phyloP scores from a whole-genome alignment of 495 filamentous ascomycete genomes.

The Aspergillus olivimuriae region DNA sequence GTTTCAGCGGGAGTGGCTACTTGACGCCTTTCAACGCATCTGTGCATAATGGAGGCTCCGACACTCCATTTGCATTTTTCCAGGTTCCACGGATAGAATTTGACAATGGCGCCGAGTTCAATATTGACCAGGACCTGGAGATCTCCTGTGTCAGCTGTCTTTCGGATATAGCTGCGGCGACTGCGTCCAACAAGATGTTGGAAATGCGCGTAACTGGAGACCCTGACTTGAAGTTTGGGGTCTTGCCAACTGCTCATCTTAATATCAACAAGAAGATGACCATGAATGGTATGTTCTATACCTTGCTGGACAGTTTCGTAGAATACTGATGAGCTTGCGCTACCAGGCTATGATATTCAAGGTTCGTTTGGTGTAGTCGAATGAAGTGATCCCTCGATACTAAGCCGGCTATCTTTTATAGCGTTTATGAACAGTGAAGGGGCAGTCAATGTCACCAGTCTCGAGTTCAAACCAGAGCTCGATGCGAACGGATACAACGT shows the following conservation, averaged over 20 bases:
- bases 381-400: too few species aligned
- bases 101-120: slow-evolving; percentile 7
- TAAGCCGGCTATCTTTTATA: too few species aligned
- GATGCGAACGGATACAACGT: slow-evolving; percentile 23
- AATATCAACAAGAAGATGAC: slow-evolving; percentile 24
- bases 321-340: background rate
- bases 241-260: slow-evolving; percentile 22
- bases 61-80: slow-evolving; percentile 18
- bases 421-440: slow-evolving; percentile 18
- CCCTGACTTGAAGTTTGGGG: slow-evolving; percentile 17
- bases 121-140: slow-evolving; percentile 24
- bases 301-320: background rate
- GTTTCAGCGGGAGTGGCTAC: slow-evolving; percentile 22
- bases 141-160: slow-evolving; percentile 25
- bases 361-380: too few species aligned
- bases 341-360: slow-evolving; percentile 20
- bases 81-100: slow-evolving; percentile 19
- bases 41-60: slow-evolving; percentile 9
- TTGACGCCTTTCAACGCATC: slow-evolving; percentile 23
- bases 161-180: slow-evolving; percentile 15
- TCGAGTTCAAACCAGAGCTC: slow-evolving; percentile 12
- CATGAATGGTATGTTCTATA: slow-evolving; percentile 11
- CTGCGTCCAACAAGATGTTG: slow-evolving; percentile 20
- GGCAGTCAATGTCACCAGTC: slow-evolving; percentile 21
- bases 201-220: slow-evolving; percentile 16